These are phyloP conservation scores for Lactarius pseudohatsudake DNA, from an alignment of 768 basidiomycete genomes.

Conservation along the genomic window DNA sequence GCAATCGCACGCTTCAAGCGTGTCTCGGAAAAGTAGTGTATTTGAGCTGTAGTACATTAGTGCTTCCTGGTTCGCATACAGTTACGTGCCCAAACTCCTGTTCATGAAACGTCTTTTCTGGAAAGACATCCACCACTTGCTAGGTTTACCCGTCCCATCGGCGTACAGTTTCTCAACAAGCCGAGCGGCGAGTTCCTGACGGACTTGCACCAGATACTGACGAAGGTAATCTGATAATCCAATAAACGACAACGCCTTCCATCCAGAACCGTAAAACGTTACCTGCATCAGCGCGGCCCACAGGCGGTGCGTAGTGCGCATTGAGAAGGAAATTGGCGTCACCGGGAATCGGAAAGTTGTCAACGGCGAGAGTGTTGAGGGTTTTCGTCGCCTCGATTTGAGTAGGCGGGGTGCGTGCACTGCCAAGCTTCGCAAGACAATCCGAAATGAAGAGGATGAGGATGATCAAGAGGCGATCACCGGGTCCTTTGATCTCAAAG, in stretches of 20 bases:
- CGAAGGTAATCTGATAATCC: slow-evolving; percentile 76
- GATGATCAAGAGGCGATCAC: slow-evolving; percentile 93
- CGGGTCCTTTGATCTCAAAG: slow-evolving; percentile 98
- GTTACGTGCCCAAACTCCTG: slow-evolving; percentile 72
- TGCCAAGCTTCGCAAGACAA: slow-evolving; percentile 88
- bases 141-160: slow-evolving; percentile 90
- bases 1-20: not conserved
- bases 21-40: slow-evolving; percentile 22
- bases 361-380: slow-evolving; percentile 90
- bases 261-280: slow-evolving; percentile 4
- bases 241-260: not conserved
- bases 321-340: slow-evolving; percentile 95
- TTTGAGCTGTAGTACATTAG: slow-evolving; percentile 30
- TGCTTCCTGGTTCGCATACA: slow-evolving; percentile 8
- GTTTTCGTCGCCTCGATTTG: slow-evolving; percentile 86
- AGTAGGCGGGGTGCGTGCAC: slow-evolving; percentile 61
- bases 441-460: slow-evolving; percentile 98
- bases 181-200: slow-evolving; percentile 87
- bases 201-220: slow-evolving; percentile 87
- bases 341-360: slow-evolving; percentile 91
- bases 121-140: slow-evolving; percentile 99
- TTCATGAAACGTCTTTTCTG: slow-evolving; percentile 97
- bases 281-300: slow-evolving; percentile 80
- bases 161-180: slow-evolving; percentile 88
- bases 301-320: slow-evolving; percentile 83